A percentile compares a stretch with the other conserved stretches of the same genome.
Conservation (phyloP, 768 basidiomycete genomes). For the Rhodotorula kratochvilovae region DNA sequence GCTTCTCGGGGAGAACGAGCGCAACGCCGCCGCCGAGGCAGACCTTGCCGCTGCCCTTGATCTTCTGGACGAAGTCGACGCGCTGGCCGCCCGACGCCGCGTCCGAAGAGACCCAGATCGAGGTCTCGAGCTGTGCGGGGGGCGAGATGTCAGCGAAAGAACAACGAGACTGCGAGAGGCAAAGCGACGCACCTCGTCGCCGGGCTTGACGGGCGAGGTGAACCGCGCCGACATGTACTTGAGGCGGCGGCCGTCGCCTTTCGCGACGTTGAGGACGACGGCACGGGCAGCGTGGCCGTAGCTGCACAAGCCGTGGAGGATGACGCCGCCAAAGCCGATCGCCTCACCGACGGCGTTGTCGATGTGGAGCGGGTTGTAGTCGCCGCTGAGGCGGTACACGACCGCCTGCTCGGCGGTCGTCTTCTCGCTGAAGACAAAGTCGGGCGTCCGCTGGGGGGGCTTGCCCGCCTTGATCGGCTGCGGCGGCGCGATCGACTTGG, state of each 20-base stretch:
- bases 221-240: slow-evolving; percentile 69
- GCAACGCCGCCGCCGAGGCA: slow-evolving; percentile 36
- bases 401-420: slow-evolving; percentile 63
- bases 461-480: slow-evolving; percentile 61
- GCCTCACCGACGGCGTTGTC: slow-evolving; percentile 69
- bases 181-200: slow-evolving; percentile 20
- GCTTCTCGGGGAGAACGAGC: slow-evolving; percentile 5
- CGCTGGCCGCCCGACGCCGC: slow-evolving; percentile 21
- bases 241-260: slow-evolving; percentile 60
- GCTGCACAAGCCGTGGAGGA: slow-evolving; percentile 71
- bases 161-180: not conserved
- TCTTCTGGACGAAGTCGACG: slow-evolving; percentile 42
- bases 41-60: slow-evolving; percentile 37
- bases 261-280: slow-evolving; percentile 62
- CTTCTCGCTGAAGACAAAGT: slow-evolving; percentile 61
- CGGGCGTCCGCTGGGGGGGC: slow-evolving; percentile 56
- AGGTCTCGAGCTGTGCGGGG: slow-evolving; percentile 26
- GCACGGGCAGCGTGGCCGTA: slow-evolving; percentile 73
- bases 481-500: slow-evolving; percentile 59
- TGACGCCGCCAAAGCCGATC: slow-evolving; percentile 75
- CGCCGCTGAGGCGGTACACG: slow-evolving; percentile 65
- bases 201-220: slow-evolving; percentile 56
- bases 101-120: slow-evolving; percentile 29
- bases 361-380: slow-evolving; percentile 72
- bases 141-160: not conserved